These are phyloP conservation scores for Rubia balearica DNA, from an alignment of 305 asterid species.

Conservation along the genomic window DNA sequence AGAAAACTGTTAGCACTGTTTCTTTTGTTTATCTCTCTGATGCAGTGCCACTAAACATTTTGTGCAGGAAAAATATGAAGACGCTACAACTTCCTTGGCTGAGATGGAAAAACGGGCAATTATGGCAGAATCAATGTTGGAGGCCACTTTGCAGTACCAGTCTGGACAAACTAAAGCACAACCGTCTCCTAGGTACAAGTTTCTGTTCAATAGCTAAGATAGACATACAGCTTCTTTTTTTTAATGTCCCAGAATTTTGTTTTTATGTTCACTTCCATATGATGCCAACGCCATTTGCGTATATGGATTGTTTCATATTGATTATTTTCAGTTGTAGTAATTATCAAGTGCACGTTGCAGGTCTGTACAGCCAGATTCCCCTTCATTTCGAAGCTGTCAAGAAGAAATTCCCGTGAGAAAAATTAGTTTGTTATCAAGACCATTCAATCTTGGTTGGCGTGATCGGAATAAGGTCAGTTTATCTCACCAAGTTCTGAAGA, in stretches of 20 bases:
- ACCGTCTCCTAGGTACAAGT: constrained; percentile 74
- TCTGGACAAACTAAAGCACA: constrained; percentile 75
- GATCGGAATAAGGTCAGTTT: constrained; percentile 75
- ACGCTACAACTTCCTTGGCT: constrained; percentile 45
- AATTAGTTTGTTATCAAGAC: constrained; percentile 75
- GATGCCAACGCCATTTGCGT: not conserved
- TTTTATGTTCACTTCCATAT: not conserved
- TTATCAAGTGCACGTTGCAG: constrained; percentile 31
- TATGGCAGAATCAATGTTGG: constrained; percentile 99
- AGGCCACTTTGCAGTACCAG: constrained; percentile 96
- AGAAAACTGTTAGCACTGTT: not conserved
- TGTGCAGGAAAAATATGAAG: constrained; percentile 68
- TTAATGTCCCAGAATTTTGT: not conserved
- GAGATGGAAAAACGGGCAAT: constrained; percentile 92
- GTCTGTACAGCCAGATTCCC: constrained; percentile 46
- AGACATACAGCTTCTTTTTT: not conserved
- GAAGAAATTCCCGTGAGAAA: constrained; percentile 70
- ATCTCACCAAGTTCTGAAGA: constrained; percentile 3
- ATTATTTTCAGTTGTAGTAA: constrained; percentile 5
- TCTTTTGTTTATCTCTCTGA: not conserved
- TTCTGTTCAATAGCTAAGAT: not conserved
- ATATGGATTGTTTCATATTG: not conserved
- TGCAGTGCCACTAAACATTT: constrained; percentile 6
- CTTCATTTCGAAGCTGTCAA: constrained; percentile 37
- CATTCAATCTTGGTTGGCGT: constrained; percentile 88